Evolutionary conservation across 257 asterid genomes (phyloP).

Genomic region (Ajuga chamaepitys): DNA sequence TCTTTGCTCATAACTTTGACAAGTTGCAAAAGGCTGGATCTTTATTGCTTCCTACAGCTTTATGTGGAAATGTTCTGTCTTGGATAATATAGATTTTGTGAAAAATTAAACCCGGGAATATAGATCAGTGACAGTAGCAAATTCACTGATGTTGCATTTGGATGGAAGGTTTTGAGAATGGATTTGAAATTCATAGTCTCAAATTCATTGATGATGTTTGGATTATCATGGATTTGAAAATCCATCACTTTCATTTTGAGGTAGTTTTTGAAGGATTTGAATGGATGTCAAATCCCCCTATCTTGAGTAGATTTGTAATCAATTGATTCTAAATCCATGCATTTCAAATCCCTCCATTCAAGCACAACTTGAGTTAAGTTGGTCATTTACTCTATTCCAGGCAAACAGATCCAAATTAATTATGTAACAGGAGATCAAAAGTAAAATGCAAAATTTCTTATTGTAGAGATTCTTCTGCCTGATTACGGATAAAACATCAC

Average conservation of each 20-base stretch:
- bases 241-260: too few species aligned
- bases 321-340: too few species aligned
- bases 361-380: too few species aligned
- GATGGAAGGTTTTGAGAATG: too few species aligned
- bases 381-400: not conserved
- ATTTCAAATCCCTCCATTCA: too few species aligned
- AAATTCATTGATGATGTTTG: too few species aligned
- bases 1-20: not conserved
- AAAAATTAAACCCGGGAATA: not conserved
- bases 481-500: not conserved
- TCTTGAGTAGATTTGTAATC: too few species aligned
- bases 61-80: not conserved
- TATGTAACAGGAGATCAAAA: not conserved
- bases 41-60: not conserved
- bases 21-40: not conserved
- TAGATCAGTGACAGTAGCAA: not conserved
- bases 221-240: too few species aligned
- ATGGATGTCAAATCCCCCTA: too few species aligned
- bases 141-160: not conserved
- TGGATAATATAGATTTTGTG: not conserved
- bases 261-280: too few species aligned
- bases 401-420: not conserved
- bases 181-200: too few species aligned
- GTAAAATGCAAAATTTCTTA: not conserved
- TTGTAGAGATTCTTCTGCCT: not conserved